Conservation (phyloP, 1,284 basidiomycete species). For the Marasmius tenuissimus region DNA sequence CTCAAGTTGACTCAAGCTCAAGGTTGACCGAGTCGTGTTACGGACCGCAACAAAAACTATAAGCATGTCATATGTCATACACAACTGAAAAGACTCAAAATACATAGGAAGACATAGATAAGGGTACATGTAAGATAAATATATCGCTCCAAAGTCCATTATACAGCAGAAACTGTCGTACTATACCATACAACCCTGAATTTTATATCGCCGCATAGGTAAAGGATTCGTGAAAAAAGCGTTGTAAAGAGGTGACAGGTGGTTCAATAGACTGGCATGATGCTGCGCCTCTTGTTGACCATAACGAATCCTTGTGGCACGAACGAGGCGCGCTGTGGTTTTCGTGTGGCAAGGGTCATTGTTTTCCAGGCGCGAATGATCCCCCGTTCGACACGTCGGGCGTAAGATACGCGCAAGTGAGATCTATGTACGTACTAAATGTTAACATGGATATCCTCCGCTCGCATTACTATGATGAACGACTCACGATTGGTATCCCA, state of each 20-base stretch:
- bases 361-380: conserved; percentile 61
- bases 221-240: neutral
- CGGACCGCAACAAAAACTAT: too few species aligned
- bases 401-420: conserved; percentile 31
- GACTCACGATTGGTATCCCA: neutral
- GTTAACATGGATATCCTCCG: neutral
- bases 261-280: conserved; percentile 19
- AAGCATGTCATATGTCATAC: too few species aligned
- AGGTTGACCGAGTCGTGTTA: too few species aligned
- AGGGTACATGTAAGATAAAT: too few species aligned
- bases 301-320: conserved; percentile 61
- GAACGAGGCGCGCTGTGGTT: conserved; percentile 49
- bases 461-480: neutral
- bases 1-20: too few species aligned
- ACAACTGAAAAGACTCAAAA: too few species aligned
- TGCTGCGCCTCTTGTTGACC: conserved; percentile 54
- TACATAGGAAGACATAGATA: too few species aligned
- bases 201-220: neutral
- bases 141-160: too few species aligned
- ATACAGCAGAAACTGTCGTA: too few species aligned
- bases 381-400: conserved; percentile 56
- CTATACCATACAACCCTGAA: too few species aligned
- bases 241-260: neutral
- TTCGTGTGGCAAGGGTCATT: conserved; percentile 53
- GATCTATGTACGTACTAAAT: neutral